Percentiles rank a stretch among this genome's conserved stretches.
Conservation (phyloP, 1,139 yeast species). For the Blastobotrys aristatus region DNA sequence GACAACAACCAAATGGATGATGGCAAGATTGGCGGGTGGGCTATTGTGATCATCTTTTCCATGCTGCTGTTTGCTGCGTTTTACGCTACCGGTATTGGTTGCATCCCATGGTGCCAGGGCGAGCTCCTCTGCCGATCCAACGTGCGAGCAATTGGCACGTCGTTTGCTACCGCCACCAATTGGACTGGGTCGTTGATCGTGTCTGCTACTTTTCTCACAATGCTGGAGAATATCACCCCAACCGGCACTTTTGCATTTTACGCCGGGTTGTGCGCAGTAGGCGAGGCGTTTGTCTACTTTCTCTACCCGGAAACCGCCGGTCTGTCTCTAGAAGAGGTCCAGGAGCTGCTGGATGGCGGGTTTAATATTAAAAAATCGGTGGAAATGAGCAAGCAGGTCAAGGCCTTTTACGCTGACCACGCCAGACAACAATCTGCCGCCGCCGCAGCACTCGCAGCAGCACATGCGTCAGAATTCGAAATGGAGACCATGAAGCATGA, state of each 20-base stretch:
- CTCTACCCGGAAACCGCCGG: slow-evolving; percentile 91
- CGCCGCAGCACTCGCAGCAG: too few relatives aligned
- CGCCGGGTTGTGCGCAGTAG: slow-evolving; percentile 70
- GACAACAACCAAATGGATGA: slow-evolving; percentile 36
- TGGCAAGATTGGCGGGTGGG: slow-evolving; percentile 64
- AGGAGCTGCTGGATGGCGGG: slow-evolving; percentile 70
- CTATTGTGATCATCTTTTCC: slow-evolving; percentile 71
- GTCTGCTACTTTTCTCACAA: slow-evolving; percentile 86
- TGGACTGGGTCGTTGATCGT: slow-evolving; percentile 94
- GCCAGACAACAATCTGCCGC: too few relatives aligned
- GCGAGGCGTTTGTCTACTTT: slow-evolving; percentile 71
- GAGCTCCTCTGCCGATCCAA: slow-evolving; percentile 90
- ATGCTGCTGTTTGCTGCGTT: slow-evolving; percentile 85
- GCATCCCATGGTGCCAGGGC: slow-evolving; percentile 97
- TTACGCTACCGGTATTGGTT: slow-evolving; percentile 92
- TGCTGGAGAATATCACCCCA: slow-evolving; percentile 89
- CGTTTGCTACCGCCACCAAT: slow-evolving; percentile 85
- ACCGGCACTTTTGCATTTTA: slow-evolving; percentile 89
- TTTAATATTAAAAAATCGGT: slow-evolving; percentile 75
- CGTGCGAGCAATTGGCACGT: slow-evolving; percentile 85
- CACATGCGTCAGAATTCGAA: too few relatives aligned
- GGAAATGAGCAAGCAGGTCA: slow-evolving; percentile 18
- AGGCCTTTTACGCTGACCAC: slow-evolving; percentile 15
- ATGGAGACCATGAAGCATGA: too few relatives aligned
- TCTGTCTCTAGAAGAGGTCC: slow-evolving; percentile 85